Percentiles rank a stretch among this genome's conserved stretches.
Conservation (phyloP, 495 filamentous ascomycete species). For the Penicillium robsamsonii region DNA sequence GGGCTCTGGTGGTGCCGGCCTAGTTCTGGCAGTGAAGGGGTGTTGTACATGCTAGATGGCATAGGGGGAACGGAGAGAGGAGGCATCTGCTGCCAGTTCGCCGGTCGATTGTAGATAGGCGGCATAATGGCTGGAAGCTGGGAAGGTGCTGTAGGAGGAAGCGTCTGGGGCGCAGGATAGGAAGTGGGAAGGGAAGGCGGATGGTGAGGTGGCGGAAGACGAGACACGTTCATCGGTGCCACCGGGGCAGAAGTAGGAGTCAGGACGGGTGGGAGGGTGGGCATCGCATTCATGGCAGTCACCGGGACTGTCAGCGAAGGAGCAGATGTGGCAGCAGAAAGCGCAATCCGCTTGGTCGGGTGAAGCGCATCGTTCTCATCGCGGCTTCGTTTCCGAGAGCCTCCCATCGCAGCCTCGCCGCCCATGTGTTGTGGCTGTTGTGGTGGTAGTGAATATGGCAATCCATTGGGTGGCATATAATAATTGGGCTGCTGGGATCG, state of each 20-base stretch:
- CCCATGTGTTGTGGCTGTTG: conserved; percentile 23
- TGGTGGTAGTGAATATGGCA: conserved; percentile 27
- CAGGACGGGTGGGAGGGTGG: conserved; percentile 39
- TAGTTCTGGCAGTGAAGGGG: conserved; percentile 52
- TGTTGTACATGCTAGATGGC: conserved; percentile 46
- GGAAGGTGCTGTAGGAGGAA: conserved; percentile 54
- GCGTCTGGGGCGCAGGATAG: conserved; percentile 33
- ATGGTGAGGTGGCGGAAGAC: conserved; percentile 58
- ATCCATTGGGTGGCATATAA: conserved; percentile 28
- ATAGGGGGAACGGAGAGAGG: conserved; percentile 41
- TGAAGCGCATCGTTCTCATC: conserved; percentile 65
- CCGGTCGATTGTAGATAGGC: conserved; percentile 55
- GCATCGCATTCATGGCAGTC: conserved; percentile 32
- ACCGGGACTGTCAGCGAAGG: conserved; percentile 33
- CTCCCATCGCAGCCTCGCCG: conserved; percentile 32
- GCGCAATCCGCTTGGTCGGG: conserved; percentile 61
- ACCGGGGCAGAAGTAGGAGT: conserved; percentile 36
- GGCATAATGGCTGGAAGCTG: conserved; percentile 57
- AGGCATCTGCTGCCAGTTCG: conserved; percentile 47
- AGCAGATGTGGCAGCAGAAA: conserved; percentile 30
- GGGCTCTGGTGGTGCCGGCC: conserved; percentile 37
- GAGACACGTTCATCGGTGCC: conserved; percentile 40
- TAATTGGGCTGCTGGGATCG: conserved; percentile 33
- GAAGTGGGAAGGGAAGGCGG: conserved; percentile 46
- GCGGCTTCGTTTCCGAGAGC: conserved; percentile 66